phyloP scores from a whole-genome alignment of 805 yeast genomes.

The Yamadazyma olivae region DNA sequence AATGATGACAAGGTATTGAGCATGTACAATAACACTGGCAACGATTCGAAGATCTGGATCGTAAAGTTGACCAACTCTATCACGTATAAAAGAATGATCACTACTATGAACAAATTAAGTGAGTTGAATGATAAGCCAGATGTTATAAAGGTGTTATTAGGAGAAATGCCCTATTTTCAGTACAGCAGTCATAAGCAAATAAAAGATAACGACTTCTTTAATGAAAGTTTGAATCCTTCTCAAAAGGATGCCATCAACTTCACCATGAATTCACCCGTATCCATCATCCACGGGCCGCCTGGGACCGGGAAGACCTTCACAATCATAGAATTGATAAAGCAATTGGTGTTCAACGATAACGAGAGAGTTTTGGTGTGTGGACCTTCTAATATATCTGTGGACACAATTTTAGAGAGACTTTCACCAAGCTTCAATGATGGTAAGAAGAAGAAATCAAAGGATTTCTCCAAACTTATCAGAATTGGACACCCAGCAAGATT shows the following conservation, averaged over 20 bases:
- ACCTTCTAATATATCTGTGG: constrained; percentile 90
- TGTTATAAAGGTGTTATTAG: constrained; percentile 46
- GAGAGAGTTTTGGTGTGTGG: constrained; percentile 82
- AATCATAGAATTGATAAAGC: constrained; percentile 74
- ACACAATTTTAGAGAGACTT: constrained; percentile 81
- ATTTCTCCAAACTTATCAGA: constrained; percentile 48
- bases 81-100: constrained; percentile 76
- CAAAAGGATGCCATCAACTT: constrained; percentile 72
- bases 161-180: constrained; percentile 30
- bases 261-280: constrained; percentile 57
- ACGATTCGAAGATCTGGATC: constrained; percentile 56
- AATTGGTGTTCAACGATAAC: constrained; percentile 45
- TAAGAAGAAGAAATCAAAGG: constrained; percentile 24
- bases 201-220: constrained; percentile 29
- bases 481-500: constrained; percentile 94
- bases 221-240: constrained; percentile 55
- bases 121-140: constrained; percentile 38
- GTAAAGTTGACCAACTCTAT: constrained; percentile 65
- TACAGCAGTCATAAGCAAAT: constrained; percentile 3
- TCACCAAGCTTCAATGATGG: constrained; percentile 25
- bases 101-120: constrained; percentile 63
- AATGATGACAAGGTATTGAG: constrained; percentile 50
- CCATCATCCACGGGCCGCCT: constrained; percentile 75
- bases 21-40: constrained; percentile 42
- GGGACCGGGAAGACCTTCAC: constrained; percentile 87